Base-by-base conservation (phyloP, 257 asterid species). In the Mentha longifolia region DNA sequence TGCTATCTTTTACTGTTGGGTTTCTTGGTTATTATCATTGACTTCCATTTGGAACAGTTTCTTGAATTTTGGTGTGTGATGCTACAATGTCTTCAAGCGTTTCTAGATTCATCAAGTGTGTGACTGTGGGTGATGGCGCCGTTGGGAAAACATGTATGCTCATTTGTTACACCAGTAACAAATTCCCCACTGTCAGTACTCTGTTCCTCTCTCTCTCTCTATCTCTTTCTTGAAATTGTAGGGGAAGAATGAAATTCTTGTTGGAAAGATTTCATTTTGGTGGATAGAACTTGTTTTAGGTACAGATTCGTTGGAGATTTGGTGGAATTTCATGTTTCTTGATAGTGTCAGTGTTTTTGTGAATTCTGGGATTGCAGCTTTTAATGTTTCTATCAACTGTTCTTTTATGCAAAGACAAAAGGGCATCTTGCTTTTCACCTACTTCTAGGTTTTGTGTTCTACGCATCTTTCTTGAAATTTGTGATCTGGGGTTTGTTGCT, bases 101-200 rank as follows among this genome's bases (percentile, higher is more conserved):
- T 78, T 91, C 97, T 65, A 89, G 90, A 80, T 93, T 93, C 87
- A 93, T 93, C 85, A 93, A 93, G 82, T 93, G 98, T 82, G 98
- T 93, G 70, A 93, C 96, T 35, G 97, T 93, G 73, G 98, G 98
- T 68, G 98, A 93, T 88, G 98, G 98, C 10, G 98, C 98, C 76
- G 98, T 93, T 59, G 98, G 98, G 76, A 93, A 93, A 83, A 93
- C 98, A 56, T 93, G 98, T 89, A 93, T 93, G 97, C 97, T 93
- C 30, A 93, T 93, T 67, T 93, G 97, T 89, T 93, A 91, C 70
- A 93, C 98, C 84, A 91, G 97, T 67, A 93, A 93, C 88, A 91
- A 91, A 77, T 93, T 93, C 76, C 98, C 98, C 67, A 93, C 98
- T 71, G 98, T 93, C 63, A 86, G 89, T 77, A 70, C 39, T 71